A percentile compares a stretch with the other conserved stretches of the same genome.
These are phyloP conservation scores for Boechera divaricarpa DNA, from an alignment of 345 rosid genomes.

Conservation along the genomic window DNA sequence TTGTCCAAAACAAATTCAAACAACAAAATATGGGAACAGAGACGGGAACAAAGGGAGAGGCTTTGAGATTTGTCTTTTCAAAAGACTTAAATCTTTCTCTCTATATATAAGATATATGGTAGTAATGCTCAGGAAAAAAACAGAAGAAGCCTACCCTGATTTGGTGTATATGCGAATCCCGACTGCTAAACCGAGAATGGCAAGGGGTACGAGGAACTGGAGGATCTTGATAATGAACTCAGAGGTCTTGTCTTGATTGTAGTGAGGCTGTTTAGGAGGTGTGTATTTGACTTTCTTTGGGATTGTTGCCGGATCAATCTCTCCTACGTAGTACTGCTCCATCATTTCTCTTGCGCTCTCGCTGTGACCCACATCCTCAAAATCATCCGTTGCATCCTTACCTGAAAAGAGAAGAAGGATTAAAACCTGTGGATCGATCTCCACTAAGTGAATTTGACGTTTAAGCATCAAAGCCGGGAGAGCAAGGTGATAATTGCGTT, in stretches of 20 bases:
- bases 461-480: not conserved
- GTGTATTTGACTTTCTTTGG: conserved; percentile 59
- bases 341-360: conserved; percentile 61
- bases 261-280: conserved; percentile 74
- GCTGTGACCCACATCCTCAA: conserved; percentile 78
- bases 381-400: conserved; percentile 80
- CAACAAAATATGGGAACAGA: conserved; percentile 25
- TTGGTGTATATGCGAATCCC: conserved; percentile 71
- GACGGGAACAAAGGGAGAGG: conserved; percentile 35
- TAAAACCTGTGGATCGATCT: not conserved
- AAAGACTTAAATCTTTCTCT: conserved; percentile 12
- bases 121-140: conserved; percentile 24
- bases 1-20: conserved; percentile 13
- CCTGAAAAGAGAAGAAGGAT: conserved; percentile 46
- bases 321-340: conserved; percentile 68
- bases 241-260: conserved; percentile 84
- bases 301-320: conserved; percentile 63
- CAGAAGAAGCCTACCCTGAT: conserved; percentile 47
- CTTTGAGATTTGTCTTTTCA: conserved; percentile 25
- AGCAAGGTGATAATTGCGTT: not conserved
- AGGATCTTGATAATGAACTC: conserved; percentile 80
- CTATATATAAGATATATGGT: conserved; percentile 4
- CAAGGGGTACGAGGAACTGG: conserved; percentile 77
- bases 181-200: conserved; percentile 78
- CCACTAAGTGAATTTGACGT: not conserved